Evolutionary conservation across 2,329 filamentous ascomycete species (phyloP), one percentile per base, ranked within the genome.

Genomic region (Colletotrichum caudatum): DNA sequence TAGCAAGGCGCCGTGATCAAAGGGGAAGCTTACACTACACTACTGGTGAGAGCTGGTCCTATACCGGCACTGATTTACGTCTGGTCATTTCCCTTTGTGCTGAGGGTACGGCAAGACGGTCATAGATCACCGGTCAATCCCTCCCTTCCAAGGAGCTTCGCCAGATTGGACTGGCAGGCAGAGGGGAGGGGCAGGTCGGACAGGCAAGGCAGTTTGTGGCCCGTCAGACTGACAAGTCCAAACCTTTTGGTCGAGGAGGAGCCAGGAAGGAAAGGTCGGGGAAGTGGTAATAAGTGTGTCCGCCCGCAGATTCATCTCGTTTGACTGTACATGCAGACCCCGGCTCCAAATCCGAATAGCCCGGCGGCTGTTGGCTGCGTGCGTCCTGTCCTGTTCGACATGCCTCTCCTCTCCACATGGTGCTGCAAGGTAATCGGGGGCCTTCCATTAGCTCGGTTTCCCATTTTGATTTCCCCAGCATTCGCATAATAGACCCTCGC

Each of bases 391-490:
- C 16, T 33, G 18, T 23, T 53, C 18, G 29, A 29, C 29, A 29
- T 29, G 29, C 29, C 29, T 3, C 26, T 3, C 37, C 66, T 66
- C 69, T 60, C 65, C 69, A 69, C 64, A 69, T 61, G 33, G 35
- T 39, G 20, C 53, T 57, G 53, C 53, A 57, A 23, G 33, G 51
- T 69, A 64, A 71, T 71, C 69, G 69, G 44, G 39, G 65, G 44
- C 53, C 53, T 71, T 69, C 65, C 59, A 69, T 71, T 71, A 71
- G 69, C 54, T 71, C 69, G 69, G 69, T 69, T 68, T 56, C 59
- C 59, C 58, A 71, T 69, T 71, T 69, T 59, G n/a, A 71, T 71
- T 71, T 71, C 69, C 69, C 69, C 65, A 71, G 59, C 69, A 69
- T 71, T 71, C 59, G 59, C 69, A 71, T 71, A 71, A 71, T 69